These are phyloP conservation scores for Biscogniauxia mediterranea DNA, from an alignment of 2,329 filamentous ascomycete species.

Conservation along the genomic window DNA sequence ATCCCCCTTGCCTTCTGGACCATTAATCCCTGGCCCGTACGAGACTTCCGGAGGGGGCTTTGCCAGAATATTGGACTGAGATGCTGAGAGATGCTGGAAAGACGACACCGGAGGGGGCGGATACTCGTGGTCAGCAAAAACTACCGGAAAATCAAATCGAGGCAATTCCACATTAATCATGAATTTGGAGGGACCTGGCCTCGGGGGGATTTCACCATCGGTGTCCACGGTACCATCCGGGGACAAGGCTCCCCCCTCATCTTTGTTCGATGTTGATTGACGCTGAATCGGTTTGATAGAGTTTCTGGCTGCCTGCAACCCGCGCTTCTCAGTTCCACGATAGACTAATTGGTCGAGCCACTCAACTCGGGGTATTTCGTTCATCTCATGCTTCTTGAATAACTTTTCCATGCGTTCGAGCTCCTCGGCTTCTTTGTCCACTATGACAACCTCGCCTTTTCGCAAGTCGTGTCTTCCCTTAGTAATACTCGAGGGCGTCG, in stretches of 20 bases:
- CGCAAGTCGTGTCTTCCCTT: slow-evolving; percentile 53
- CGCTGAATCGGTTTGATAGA: slow-evolving; percentile 59
- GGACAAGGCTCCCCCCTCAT: slow-evolving; percentile 35
- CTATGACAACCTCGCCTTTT: slow-evolving; percentile 47
- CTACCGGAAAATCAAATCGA: slow-evolving; percentile 90
- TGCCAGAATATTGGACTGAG: slow-evolving; percentile 66
- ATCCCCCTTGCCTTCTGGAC: slow-evolving; percentile 52
- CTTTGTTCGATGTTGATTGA: slow-evolving; percentile 36
- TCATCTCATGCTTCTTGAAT: slow-evolving; percentile 98
- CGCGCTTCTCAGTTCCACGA: slow-evolving; percentile 78
- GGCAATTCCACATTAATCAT: slow-evolving; percentile 88
- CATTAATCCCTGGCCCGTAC: slow-evolving; percentile 85
- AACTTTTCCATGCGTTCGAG: slow-evolving; percentile 84
- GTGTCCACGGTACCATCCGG: slow-evolving; percentile 30
- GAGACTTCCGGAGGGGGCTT: slow-evolving; percentile 86
- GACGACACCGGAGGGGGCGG: slow-evolving; percentile 78
- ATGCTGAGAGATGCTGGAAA: slow-evolving; percentile 61
- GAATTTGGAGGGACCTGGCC: slow-evolving; percentile 58
- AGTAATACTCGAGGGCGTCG: slow-evolving; percentile 68
- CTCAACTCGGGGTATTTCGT: slow-evolving; percentile 86
- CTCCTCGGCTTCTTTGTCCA: slow-evolving; percentile 76
- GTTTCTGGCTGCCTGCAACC: slow-evolving; percentile 61
- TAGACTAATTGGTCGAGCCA: slow-evolving; percentile 97
- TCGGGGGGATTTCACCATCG: slow-evolving; percentile 45
- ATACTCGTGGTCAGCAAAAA: slow-evolving; percentile 94